These are phyloP conservation scores for Pycnococcus provasolii DNA, from an alignment of 139 green algal genomes.

Conservation along the genomic window DNA sequence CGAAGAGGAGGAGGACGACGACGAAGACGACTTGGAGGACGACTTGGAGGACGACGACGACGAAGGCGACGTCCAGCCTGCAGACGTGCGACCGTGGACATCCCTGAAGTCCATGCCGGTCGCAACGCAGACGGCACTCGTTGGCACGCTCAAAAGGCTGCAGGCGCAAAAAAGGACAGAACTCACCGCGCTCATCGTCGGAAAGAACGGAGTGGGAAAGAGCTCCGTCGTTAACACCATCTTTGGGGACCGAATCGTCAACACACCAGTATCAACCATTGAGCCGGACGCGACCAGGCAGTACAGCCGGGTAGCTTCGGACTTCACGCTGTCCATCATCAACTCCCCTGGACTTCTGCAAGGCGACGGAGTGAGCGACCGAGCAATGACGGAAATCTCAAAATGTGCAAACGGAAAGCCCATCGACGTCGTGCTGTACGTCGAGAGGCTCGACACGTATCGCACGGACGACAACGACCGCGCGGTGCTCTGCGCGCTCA, in stretches of 20 bases:
- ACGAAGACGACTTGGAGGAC: too few species aligned
- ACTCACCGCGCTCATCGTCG: constrained; percentile 55
- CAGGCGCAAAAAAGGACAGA: constrained; percentile 30
- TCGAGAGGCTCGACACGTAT: constrained; percentile 61
- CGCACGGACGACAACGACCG: constrained; percentile 43
- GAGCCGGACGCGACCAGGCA: constrained; percentile 32
- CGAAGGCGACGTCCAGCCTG: too few species aligned
- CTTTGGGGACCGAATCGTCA: constrained; percentile 43
- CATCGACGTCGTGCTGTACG: constrained; percentile 48
- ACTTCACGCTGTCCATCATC: constrained; percentile 55
- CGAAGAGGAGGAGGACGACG: too few species aligned
- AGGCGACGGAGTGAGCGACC: constrained; percentile 40
- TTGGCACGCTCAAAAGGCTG: constrained; percentile 28
- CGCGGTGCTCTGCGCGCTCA: constrained; percentile 33
- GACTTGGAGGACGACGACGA: too few species aligned
- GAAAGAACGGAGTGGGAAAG: constrained; percentile 60
- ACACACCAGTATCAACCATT: constrained; percentile 31
- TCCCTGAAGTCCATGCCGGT: constrained; percentile 32
- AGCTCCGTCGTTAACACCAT: constrained; percentile 55
- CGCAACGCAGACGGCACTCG: constrained; percentile 38
- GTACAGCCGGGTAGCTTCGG: constrained; percentile 33
- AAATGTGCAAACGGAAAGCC: constrained; percentile 17
- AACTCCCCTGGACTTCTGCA: constrained; percentile 64
- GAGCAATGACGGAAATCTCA: constrained; percentile 6
- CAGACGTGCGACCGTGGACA: neutral